Base-by-base conservation (phyloP, 345 rosid species). In the Eucalyptus erythrocorys region DNA sequence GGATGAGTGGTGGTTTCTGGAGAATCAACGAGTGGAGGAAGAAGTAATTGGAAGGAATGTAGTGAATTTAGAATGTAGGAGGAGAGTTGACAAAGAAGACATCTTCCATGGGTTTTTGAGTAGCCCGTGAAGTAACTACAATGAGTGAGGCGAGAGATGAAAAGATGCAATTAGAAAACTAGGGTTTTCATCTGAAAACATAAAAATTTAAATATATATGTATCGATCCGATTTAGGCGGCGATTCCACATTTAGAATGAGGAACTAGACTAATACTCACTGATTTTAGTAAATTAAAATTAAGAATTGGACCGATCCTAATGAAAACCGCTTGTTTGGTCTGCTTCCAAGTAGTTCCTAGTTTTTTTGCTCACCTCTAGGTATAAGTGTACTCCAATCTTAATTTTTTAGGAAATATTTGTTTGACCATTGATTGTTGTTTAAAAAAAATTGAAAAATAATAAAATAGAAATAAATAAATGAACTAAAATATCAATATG, bases 211-310 rank as follows among this genome's bases (percentile, higher is more conserved):
- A 0, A 57, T 57, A 26, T 10, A 26, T 57, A 57, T 26, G 15
- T 57, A 57, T 1, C 0, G 2, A 5, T 26, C 6, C 10, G 66
- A n/a, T 57, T 27, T 0, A 27, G 4, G 3, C 10, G n/a, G 66
- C 6, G 2, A 27, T 26, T 24, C 66, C n/a, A 5, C 7, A 59
- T 27, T 5, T 59, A 12, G 1, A 59, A 59, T 59, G 0, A 12
- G 0, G 6, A 59, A 59, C 3, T 3, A 13, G 4, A 59, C 6
- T 1, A 0, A 26, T 59, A 59, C 66, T 57, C 7, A 57, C 1
- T 5, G 0, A 59, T 59, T 59, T 0, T 59, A 59, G 15, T 59
- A 59, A 26, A 59, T 11, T 59, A 27, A 8, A 57, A 59, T 59
- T 59, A 27, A 12, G 12, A 59, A 59, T 3, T 5, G 32, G 32